A percentile compares a stretch with the other conserved stretches of the same genome.
These are phyloP conservation scores for Aquilaria yunnanensis DNA, from an alignment of 345 rosid species.

Conservation along the genomic window DNA sequence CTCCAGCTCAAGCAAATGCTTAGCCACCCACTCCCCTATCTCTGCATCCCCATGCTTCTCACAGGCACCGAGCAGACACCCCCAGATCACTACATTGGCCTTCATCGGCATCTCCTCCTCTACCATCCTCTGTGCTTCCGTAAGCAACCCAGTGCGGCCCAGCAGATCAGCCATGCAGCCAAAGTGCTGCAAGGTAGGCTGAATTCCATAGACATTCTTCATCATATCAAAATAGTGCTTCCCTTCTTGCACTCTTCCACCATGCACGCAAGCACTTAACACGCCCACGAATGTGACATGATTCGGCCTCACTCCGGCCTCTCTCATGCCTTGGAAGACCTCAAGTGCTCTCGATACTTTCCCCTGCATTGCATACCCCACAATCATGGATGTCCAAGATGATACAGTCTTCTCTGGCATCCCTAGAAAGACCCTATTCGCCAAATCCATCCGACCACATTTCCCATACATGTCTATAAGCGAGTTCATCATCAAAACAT, in stretches of 20 bases:
- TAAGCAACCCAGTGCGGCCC: conserved; percentile 61
- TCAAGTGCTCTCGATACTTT: conserved; percentile 47
- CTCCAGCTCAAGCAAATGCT: conserved; percentile 54
- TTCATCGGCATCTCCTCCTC: conserved; percentile 77
- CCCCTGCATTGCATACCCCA: conserved; percentile 63
- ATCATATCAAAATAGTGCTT: conserved; percentile 47
- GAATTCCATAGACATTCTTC: conserved; percentile 42
- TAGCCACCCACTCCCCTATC: conserved; percentile 84
- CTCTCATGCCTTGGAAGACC: conserved; percentile 52
- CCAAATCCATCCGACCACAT: conserved; percentile 83
- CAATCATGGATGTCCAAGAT: conserved; percentile 85
- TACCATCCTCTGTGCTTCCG: conserved; percentile 51
- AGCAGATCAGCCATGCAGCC: conserved; percentile 84
- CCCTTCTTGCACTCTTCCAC: conserved; percentile 72
- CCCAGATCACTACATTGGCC: conserved; percentile 70
- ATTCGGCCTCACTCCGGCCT: conserved; percentile 49
- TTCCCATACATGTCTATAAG: conserved; percentile 74
- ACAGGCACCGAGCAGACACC: conserved; percentile 88
- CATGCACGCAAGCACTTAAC: conserved; percentile 80
- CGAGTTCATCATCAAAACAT: conserved; percentile 65
- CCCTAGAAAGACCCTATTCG: conserved; percentile 37
- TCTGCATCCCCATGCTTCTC: conserved; percentile 74
- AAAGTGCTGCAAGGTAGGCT: conserved; percentile 51
- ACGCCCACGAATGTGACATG: conserved; percentile 72
- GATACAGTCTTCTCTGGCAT: conserved; percentile 57